These are phyloP conservation scores for Tetracladium setigerum DNA, from an alignment of 495 filamentous ascomycete species.

Conservation along the genomic window DNA sequence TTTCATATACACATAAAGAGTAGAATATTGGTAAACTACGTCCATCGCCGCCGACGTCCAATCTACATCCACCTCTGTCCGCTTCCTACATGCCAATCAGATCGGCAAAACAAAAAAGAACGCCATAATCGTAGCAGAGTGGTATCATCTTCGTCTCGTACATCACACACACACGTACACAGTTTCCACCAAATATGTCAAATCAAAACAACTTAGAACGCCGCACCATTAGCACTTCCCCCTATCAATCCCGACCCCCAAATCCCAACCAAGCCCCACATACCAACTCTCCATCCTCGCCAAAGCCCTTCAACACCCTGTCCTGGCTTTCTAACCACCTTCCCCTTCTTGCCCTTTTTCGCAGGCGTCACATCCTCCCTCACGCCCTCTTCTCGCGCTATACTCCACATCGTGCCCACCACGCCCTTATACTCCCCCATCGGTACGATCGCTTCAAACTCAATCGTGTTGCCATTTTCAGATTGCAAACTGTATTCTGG, in stretches of 20 bases:
- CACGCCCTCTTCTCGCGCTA: conserved; percentile 74
- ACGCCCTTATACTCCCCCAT: conserved; percentile 72
- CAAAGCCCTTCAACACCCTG: conserved; percentile 82
- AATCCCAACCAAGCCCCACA: conserved; percentile 89
- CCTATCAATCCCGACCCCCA: conserved; percentile 67
- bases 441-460: conserved; percentile 58
- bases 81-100: no score
- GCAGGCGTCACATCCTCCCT: conserved; percentile 29
- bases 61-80: no score
- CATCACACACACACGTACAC: no score
- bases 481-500: conserved; percentile 23
- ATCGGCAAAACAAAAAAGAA: no score
- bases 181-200: no score
- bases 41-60: no score
- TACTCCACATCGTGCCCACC: conserved; percentile 78
- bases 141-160: no score
- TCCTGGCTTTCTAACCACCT: conserved; percentile 44
- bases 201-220: conserved; percentile 34
- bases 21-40: no score
- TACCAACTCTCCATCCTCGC: conserved; percentile 89
- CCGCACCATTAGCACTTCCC: conserved; percentile 37
- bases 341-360: conserved; percentile 28
- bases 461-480: conserved; percentile 15
- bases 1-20: no score
- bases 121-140: no score